These are phyloP conservation scores for Microdochium paspali DNA, from an alignment of 2,329 filamentous ascomycete genomes.

Conservation along the genomic window DNA sequence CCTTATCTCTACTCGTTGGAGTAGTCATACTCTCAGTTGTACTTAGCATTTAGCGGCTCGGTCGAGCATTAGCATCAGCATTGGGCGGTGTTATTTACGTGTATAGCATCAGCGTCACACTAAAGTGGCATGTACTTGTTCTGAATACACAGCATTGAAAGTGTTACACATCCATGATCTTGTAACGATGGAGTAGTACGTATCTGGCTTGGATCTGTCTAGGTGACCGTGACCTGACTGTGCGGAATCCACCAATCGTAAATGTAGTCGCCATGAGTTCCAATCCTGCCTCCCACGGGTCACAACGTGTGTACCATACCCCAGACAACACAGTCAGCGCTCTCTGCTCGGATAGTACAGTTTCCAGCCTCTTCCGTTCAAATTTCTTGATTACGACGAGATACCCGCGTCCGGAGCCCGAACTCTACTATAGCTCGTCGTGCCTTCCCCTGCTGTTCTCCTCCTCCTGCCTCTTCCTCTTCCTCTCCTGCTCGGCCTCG, in stretches of 20 bases:
- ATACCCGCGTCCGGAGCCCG: neutral
- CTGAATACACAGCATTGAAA: neutral
- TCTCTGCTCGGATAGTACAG: no score
- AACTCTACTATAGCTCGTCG: neutral
- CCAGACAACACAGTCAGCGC: no score
- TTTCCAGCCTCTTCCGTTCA: no score
- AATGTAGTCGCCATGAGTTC: no score
- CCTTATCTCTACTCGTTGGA: neutral
- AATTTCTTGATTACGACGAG: neutral
- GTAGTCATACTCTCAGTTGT: no score
- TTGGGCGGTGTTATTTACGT: neutral
- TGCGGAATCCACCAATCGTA: no score
- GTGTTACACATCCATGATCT: neutral
- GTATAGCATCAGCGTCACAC: neutral
- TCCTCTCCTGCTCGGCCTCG: neutral
- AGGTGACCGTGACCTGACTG: no score
- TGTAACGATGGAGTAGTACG: no score
- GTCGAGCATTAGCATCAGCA: neutral
- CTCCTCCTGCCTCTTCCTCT: neutral
- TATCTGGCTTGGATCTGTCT: no score
- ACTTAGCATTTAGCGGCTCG: neutral
- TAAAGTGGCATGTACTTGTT: neutral
- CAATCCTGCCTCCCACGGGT: no score
- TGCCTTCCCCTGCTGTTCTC: neutral
- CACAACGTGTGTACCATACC: no score